phyloP scores from a whole-genome alignment of 805 yeast species.

The Millerago galiae region DNA sequence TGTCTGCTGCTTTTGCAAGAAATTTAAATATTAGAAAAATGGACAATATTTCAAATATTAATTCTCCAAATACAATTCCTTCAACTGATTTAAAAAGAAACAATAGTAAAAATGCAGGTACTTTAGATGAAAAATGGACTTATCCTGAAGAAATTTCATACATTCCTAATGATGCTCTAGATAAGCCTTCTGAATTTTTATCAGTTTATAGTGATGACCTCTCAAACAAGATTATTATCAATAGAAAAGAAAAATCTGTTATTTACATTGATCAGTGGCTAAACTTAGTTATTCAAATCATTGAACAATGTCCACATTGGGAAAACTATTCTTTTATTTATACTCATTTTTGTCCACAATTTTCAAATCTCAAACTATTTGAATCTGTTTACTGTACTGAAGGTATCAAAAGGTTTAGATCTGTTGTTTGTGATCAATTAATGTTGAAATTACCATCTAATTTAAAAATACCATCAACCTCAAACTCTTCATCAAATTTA shows the following conservation, averaged over 20 bases:
- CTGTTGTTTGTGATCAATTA: slow-evolving; percentile 54
- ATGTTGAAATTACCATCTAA: slow-evolving; percentile 40
- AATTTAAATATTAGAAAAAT: slow-evolving; percentile 28
- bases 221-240: slow-evolving; percentile 13
- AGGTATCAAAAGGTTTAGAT: slow-evolving; percentile 35
- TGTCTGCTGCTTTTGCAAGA: slow-evolving; percentile 54
- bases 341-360: slow-evolving; percentile 66
- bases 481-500: neutral
- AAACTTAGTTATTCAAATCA: slow-evolving; percentile 37
- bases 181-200: slow-evolving; percentile 29
- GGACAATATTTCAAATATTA: neutral
- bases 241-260: slow-evolving; percentile 18
- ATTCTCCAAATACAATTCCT: slow-evolving; percentile 10
- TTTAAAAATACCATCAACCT: slow-evolving; percentile 32
- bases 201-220: slow-evolving; percentile 6
- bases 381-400: slow-evolving; percentile 27
- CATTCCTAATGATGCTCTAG: slow-evolving; percentile 38
- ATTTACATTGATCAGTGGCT: slow-evolving; percentile 50
- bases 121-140: slow-evolving; percentile 39
- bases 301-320: slow-evolving; percentile 58
- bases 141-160: slow-evolving; percentile 53
- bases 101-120: neutral
- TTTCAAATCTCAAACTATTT: slow-evolving; percentile 53
- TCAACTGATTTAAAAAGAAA: neutral
- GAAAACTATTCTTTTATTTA: slow-evolving; percentile 60